phyloP scores from a whole-genome alignment of 2,329 filamentous ascomycete species.

The Phaeosphaeria sp. region DNA sequence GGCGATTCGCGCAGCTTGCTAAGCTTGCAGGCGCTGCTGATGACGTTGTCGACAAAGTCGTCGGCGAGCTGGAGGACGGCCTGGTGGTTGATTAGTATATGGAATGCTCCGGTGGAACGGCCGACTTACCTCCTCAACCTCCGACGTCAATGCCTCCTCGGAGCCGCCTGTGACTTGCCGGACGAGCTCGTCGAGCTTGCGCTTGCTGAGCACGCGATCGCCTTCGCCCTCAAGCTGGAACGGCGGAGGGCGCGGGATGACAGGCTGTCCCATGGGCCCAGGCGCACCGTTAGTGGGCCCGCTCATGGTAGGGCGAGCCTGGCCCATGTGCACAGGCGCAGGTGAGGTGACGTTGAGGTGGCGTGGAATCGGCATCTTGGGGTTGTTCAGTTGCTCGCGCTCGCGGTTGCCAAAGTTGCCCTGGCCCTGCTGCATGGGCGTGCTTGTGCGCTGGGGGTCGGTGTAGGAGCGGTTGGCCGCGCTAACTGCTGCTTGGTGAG shows the following conservation, averaged over 20 bases:
- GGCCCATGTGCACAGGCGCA: conserved; percentile 75
- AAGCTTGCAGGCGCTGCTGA: conserved; percentile 85
- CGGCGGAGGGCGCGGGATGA: conserved; percentile 78
- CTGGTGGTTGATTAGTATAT: conserved; percentile 54
- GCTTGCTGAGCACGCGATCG: conserved; percentile 94
- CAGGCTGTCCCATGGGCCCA: conserved; percentile 87
- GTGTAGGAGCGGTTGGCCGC: conserved; percentile 50
- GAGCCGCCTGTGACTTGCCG: conserved; percentile 88
- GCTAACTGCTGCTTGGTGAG: conserved; percentile 54
- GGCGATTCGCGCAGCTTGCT: conserved; percentile 92
- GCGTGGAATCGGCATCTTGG: conserved; percentile 85
- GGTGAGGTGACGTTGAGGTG: conserved; percentile 75
- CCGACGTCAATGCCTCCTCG: conserved; percentile 82
- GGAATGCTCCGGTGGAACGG: background rate
- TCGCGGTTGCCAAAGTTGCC: conserved; percentile 46
- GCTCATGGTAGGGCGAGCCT: conserved; percentile 80
- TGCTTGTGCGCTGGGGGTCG: conserved; percentile 42
- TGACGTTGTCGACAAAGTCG: conserved; percentile 91
- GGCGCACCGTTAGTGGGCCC: conserved; percentile 77
- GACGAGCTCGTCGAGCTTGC: conserved; percentile 94
- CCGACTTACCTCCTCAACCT: conserved; percentile 86
- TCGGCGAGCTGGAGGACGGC: conserved; percentile 89
- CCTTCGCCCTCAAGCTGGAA: conserved; percentile 91
- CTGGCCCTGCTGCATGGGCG: conserved; percentile 42
- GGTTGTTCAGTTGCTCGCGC: conserved; percentile 54